Conservation (phyloP, 1,139 yeast genomes). For the Kazachstania sp. region DNA sequence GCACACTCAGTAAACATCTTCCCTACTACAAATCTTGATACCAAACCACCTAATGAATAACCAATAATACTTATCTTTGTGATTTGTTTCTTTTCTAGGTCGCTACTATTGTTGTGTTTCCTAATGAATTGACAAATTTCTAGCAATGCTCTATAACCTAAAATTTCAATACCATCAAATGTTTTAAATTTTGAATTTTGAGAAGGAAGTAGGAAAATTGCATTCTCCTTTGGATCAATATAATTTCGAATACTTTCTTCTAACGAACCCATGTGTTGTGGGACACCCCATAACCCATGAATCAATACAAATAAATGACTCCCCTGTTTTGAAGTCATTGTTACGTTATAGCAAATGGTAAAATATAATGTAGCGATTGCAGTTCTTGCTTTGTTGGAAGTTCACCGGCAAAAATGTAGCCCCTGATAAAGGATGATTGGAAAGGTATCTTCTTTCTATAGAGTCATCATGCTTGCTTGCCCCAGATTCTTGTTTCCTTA, state of each 20-base stretch:
- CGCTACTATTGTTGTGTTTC: constrained; percentile 31
- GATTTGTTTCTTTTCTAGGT: constrained; percentile 26
- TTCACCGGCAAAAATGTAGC: no score
- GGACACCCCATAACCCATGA: constrained; percentile 87
- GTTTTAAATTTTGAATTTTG: constrained; percentile 71
- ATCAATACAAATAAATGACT: constrained; percentile 66
- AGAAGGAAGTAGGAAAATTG: constrained; percentile 55
- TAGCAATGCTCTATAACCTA: constrained; percentile 58
- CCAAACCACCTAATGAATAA: constrained; percentile 48
- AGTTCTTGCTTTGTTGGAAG: not conserved
- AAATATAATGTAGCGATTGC: not conserved
- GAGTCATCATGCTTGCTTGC: no score
- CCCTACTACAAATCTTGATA: constrained; percentile 63
- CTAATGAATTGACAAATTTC: constrained; percentile 48
- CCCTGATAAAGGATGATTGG: no score
- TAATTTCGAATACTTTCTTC: constrained; percentile 43
- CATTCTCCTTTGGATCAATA: constrained; percentile 36
- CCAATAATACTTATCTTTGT: constrained; percentile 42
- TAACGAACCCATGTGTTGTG: constrained; percentile 59
- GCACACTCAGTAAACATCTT: constrained; percentile 26
- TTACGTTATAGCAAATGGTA: not conserved
- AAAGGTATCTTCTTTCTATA: no score
- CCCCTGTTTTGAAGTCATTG: constrained; percentile 6
- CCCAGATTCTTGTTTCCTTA: no score
- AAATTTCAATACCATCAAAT: constrained; percentile 71